A percentile compares a stretch with the other conserved stretches of the same genome.
Conservation (phyloP, 345 rosid genomes). For the Gossypium ekmanianum region DNA sequence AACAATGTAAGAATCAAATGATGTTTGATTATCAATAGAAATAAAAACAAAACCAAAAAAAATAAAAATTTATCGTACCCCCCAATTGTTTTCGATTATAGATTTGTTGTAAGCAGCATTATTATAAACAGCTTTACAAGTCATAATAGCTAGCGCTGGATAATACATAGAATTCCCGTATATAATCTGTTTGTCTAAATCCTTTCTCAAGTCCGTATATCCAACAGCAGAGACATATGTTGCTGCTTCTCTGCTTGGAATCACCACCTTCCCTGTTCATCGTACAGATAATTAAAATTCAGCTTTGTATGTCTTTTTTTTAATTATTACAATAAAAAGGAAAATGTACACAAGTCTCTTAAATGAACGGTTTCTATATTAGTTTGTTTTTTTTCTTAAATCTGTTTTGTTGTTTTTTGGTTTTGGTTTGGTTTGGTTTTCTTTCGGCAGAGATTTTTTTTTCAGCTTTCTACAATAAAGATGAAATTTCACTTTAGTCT, state of each 20-base stretch:
- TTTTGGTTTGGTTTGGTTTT: background rate
- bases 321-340: background rate
- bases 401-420: background rate
- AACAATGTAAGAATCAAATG: background rate
- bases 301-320: background rate
- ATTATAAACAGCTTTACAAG: slow-evolving; percentile 64
- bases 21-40: background rate
- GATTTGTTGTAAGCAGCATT: slow-evolving; percentile 44
- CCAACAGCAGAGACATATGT: slow-evolving; percentile 45
- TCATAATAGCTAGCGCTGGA: slow-evolving; percentile 60
- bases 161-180: slow-evolving; percentile 42
- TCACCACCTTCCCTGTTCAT: slow-evolving; percentile 39
- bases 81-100: slow-evolving; percentile 52
- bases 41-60: background rate
- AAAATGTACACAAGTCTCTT: background rate
- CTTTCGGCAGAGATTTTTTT: background rate
- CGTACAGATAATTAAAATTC: background rate
- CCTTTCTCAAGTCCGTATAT: slow-evolving; percentile 41
- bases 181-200: slow-evolving; percentile 38
- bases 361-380: background rate
- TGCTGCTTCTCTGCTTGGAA: slow-evolving; percentile 42
- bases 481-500: background rate
- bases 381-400: background rate
- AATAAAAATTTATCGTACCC: slow-evolving; percentile 25
- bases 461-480: background rate